Conservation (phyloP, 2,329 filamentous ascomycete species). For the Clonostachys byssicola region DNA sequence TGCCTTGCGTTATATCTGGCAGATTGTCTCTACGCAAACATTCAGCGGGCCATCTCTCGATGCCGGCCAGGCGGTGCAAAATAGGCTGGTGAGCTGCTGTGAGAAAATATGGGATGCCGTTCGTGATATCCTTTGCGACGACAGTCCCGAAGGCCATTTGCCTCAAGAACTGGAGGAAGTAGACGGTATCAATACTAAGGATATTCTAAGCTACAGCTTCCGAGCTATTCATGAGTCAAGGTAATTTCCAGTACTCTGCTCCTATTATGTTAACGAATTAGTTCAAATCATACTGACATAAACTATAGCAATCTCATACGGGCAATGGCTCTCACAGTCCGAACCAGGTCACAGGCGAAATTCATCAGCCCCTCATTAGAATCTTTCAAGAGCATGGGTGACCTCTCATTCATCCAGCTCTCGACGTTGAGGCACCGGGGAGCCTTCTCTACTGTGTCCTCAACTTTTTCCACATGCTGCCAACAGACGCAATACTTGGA, state of each 20-base stretch:
- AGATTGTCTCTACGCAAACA: slow-evolving; percentile 36
- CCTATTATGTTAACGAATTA: neutral
- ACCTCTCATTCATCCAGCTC: slow-evolving; percentile 77
- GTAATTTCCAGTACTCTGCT: slow-evolving; percentile 33
- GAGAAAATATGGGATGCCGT: slow-evolving; percentile 74
- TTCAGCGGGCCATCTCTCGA: slow-evolving; percentile 29
- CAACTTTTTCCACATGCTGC: slow-evolving; percentile 82
- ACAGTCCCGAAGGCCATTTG: slow-evolving; percentile 87
- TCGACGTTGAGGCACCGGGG: slow-evolving; percentile 82
- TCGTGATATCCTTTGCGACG: slow-evolving; percentile 77
- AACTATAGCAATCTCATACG: slow-evolving; percentile 64
- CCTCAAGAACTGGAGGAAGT: slow-evolving; percentile 71
- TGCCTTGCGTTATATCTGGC: slow-evolving; percentile 56
- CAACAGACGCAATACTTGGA: slow-evolving; percentile 50
- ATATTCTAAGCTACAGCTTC: slow-evolving; percentile 91
- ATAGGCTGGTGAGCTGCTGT: slow-evolving; percentile 56
- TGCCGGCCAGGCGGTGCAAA: slow-evolving; percentile 36
- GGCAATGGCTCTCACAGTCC: slow-evolving; percentile 50
- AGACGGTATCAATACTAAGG: slow-evolving; percentile 75
- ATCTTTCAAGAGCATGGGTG: slow-evolving; percentile 64
- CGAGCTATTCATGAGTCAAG: slow-evolving; percentile 92
- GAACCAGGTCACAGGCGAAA: slow-evolving; percentile 36
- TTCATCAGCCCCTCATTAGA: slow-evolving; percentile 41
- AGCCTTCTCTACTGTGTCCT: slow-evolving; percentile 88
- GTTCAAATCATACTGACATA: neutral